Conservation (phyloP, 2,329 filamentous ascomycete genomes). For the Penicillium sp. region DNA sequence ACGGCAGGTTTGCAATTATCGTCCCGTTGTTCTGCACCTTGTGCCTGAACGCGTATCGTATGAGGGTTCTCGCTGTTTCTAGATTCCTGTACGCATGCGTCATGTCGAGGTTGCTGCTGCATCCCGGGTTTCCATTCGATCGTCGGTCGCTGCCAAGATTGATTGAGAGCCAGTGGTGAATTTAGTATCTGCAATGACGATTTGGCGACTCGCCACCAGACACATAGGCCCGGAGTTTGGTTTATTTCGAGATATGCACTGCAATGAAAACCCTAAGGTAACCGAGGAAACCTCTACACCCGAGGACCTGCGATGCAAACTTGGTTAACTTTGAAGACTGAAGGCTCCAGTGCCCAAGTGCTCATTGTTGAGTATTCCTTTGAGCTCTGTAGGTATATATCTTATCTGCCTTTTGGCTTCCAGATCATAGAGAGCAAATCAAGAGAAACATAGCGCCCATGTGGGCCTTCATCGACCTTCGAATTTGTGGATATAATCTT, state of each 20-base stretch:
- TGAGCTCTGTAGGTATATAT: not conserved
- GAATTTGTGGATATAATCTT: no score
- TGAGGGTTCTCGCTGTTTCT: not conserved
- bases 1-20: not conserved
- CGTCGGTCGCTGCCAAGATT: not conserved
- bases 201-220: not conserved
- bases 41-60: not conserved
- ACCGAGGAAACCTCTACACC: not conserved
- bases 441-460: no score
- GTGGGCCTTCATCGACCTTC: no score
- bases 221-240: not conserved
- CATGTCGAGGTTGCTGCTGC: not conserved
- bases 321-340: not conserved
- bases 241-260: not conserved
- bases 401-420: not conserved
- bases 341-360: not conserved
- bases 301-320: not conserved
- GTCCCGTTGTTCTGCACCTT: not conserved
- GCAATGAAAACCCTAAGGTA: not conserved
- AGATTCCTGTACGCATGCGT: not conserved
- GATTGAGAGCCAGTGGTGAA: not conserved
- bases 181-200: not conserved
- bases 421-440: no score
- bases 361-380: not conserved
- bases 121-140: not conserved